Conservation (phyloP, 495 filamentous ascomycete genomes). For the Penicillium soppii region DNA sequence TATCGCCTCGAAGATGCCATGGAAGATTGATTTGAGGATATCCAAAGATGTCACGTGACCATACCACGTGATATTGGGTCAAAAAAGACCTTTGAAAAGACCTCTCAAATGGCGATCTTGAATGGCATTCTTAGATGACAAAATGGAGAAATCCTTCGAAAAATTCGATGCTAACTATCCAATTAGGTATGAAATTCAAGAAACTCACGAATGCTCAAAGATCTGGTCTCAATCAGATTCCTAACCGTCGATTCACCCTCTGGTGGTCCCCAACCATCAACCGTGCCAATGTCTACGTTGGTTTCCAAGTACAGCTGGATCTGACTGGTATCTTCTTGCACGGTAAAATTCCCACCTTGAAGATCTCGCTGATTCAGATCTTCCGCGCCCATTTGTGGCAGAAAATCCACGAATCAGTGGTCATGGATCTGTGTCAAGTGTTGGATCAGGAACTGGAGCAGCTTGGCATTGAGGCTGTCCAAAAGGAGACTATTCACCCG, state of each 20-base stretch:
- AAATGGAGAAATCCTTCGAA: no score
- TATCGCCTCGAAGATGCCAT: no score
- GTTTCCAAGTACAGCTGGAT: conserved; percentile 99
- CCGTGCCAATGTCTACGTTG: conserved; percentile 62
- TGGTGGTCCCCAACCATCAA: conserved; percentile 93
- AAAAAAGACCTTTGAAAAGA: no score
- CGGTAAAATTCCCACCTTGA: conserved; percentile 97
- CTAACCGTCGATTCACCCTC: conserved; percentile 97
- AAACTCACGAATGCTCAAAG: conserved; percentile 98
- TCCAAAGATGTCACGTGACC: no score
- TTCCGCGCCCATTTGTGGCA: conserved; percentile 99
- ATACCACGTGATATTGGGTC: no score
- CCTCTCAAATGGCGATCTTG: no score
- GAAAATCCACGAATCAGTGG: conserved; percentile 98
- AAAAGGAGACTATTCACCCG: conserved; percentile 99
- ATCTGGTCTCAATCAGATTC: conserved; percentile 98
- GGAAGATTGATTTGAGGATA: no score
- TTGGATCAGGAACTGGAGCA: conserved; percentile 98
- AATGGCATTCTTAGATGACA: no score
- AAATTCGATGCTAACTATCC: no score
- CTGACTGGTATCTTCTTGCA: conserved; percentile 99
- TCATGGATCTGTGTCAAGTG: conserved; percentile 99
- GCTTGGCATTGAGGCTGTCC: conserved; percentile 94
- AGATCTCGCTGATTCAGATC: conserved; percentile 98
- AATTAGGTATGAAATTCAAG: conserved; percentile 99